phyloP scores from a whole-genome alignment of 2,329 filamentous ascomycete genomes.

The Eurotiales sp. region DNA sequence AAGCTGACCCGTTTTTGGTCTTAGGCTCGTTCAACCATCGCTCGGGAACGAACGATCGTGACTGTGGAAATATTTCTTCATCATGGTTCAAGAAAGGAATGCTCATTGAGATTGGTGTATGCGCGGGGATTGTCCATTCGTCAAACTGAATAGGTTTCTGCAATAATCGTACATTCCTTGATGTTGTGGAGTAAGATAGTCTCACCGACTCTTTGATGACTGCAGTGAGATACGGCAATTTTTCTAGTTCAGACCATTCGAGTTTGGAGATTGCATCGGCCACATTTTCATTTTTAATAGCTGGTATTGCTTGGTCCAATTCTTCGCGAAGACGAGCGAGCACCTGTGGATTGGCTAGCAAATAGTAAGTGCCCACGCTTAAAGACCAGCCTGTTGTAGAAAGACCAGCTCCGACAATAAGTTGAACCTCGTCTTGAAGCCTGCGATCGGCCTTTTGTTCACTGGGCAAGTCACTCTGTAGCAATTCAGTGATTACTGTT shows the following conservation, averaged over 20 bases:
- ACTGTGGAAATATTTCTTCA: constrained; percentile 26
- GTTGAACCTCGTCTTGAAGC: constrained; percentile 8
- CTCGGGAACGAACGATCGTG: constrained; percentile 24
- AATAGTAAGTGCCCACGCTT: constrained; percentile 24
- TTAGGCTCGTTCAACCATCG: constrained; percentile 24
- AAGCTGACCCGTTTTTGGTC: constrained; percentile 14
- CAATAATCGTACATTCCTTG: not conserved
- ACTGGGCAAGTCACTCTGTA: not conserved
- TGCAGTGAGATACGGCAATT: constrained; percentile 25
- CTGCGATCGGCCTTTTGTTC: constrained; percentile 1
- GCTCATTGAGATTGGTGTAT: constrained; percentile 16
- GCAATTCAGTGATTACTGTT: not conserved
- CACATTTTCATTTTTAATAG: too few species aligned
- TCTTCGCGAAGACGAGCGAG: constrained; percentile 19
- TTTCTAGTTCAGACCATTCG: constrained; percentile 21
- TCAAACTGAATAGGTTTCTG: constrained; percentile 3
- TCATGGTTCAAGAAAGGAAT: constrained; percentile 22
- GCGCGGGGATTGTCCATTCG: constrained; percentile 16
- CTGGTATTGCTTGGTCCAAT: constrained; percentile 21
- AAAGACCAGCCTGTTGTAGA: constrained; percentile 25
- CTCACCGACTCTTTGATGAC: constrained; percentile 12
- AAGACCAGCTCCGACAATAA: constrained; percentile 22
- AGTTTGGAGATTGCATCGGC: constrained; percentile 12
- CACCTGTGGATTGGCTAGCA: constrained; percentile 21
- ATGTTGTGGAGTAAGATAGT: constrained; percentile 1